Percentiles rank a stretch among this genome's conserved stretches.
These are phyloP conservation scores for Epichloe aotearoae DNA, from an alignment of 2,329 filamentous ascomycete species.

Conservation along the genomic window DNA sequence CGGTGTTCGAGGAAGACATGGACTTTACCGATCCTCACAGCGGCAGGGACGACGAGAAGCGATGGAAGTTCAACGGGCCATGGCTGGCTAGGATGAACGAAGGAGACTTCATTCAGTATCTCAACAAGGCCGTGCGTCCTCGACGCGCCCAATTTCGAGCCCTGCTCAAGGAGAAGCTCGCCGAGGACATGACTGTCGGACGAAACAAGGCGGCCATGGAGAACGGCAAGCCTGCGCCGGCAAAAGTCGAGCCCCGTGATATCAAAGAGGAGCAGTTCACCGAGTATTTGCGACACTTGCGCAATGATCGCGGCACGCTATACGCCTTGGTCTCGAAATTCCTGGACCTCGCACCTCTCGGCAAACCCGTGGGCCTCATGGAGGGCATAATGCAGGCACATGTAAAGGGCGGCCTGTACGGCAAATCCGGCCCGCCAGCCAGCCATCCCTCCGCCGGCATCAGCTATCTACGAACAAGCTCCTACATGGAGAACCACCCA, in stretches of 20 bases:
- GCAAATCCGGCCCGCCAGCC: slow-evolving; percentile 40
- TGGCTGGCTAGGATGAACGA: slow-evolving; percentile 52
- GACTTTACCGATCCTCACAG: slow-evolving; percentile 36
- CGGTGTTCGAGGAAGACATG: slow-evolving; percentile 46
- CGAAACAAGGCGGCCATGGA: slow-evolving; percentile 26
- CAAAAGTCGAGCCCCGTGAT: slow-evolving; percentile 17
- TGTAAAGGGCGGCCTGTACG: slow-evolving; percentile 29
- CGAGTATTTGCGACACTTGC: slow-evolving; percentile 38
- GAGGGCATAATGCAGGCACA: slow-evolving; percentile 14
- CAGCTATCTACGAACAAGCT: slow-evolving; percentile 44
- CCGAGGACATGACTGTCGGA: slow-evolving; percentile 29
- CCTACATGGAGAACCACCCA: slow-evolving; percentile 45
- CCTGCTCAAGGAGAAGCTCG: slow-evolving; percentile 37
- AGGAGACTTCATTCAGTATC: slow-evolving; percentile 44
- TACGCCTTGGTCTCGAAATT: slow-evolving; percentile 45
- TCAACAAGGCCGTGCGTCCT: slow-evolving; percentile 39
- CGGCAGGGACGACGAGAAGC: slow-evolving; percentile 28
- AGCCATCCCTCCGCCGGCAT: slow-evolving; percentile 50
- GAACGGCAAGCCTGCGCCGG: slow-evolving; percentile 18
- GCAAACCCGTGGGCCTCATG: slow-evolving; percentile 17
- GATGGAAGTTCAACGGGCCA: slow-evolving; percentile 55
- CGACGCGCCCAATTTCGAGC: slow-evolving; percentile 40
- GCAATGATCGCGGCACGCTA: slow-evolving; percentile 35
- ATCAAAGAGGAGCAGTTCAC: slow-evolving; percentile 39
- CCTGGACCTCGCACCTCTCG: slow-evolving; percentile 46